phyloP scores from a whole-genome alignment of 1,284 basidiomycete species.

The Moesziomyces globuligerus region DNA sequence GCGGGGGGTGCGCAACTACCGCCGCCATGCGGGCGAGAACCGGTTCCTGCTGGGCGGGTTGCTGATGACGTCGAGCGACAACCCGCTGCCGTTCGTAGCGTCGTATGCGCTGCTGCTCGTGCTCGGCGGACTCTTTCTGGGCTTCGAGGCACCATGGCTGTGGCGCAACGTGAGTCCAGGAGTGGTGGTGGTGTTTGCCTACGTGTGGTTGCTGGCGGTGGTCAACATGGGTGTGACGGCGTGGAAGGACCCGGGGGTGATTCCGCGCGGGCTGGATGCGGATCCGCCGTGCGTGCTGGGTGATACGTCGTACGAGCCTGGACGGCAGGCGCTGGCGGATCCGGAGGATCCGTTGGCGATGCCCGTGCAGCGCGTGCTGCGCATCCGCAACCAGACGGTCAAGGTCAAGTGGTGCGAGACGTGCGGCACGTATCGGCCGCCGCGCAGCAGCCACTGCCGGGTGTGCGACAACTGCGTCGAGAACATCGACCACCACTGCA shows the following conservation, averaged over 20 bases:
- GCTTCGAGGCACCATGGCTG: conserved; percentile 57
- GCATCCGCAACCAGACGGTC: conserved; percentile 32
- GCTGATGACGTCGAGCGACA: conserved; percentile 57
- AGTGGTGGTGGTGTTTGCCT: conserved; percentile 51
- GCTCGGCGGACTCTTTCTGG: conserved; percentile 58
- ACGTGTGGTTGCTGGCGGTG: conserved; percentile 49
- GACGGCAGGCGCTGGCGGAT: conserved; percentile 22
- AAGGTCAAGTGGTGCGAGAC: conserved; percentile 66
- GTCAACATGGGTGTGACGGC: conserved; percentile 62
- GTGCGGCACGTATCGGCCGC: conserved; percentile 64
- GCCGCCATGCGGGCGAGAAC: conserved; percentile 47
- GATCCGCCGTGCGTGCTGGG: conserved; percentile 59
- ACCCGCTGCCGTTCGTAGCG: conserved; percentile 54
- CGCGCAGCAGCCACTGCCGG: conserved; percentile 64
- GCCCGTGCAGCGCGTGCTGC: conserved; percentile 41
- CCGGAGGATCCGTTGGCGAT: conserved; percentile 43
- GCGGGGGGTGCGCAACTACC: conserved; percentile 45
- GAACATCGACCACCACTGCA: conserved; percentile 67
- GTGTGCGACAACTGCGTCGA: conserved; percentile 67
- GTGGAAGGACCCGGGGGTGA: conserved; percentile 62
- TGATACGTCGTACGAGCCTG: conserved; percentile 16
- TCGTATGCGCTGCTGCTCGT: conserved; percentile 44
- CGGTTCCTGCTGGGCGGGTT: conserved; percentile 55
- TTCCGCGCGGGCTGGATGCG: conserved; percentile 63
- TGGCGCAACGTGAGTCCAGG: conserved; percentile 53